Conservation (phyloP, 306 rosid species). For the Sindora glabra region DNA sequence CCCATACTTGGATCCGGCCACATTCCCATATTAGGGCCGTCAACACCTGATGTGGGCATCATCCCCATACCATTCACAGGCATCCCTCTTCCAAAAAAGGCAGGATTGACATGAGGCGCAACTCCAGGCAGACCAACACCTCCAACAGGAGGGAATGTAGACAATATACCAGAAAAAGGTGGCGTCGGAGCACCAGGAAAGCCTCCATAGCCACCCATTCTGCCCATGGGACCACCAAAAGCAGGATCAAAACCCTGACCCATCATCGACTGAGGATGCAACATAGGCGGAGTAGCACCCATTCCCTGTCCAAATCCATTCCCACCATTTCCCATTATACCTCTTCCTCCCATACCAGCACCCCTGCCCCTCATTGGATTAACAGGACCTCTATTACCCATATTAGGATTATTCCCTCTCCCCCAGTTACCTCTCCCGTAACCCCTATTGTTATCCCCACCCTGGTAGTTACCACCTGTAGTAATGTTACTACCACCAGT, state of each 20-base stretch:
- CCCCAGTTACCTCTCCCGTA: conserved; percentile 94
- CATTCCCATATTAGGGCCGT: conserved; percentile 97
- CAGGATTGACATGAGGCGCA: conserved; percentile 97
- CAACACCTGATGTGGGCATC: conserved; percentile 81
- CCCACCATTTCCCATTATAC: conserved; percentile 85
- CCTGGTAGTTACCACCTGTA: conserved; percentile 87
- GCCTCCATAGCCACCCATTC: conserved; percentile 88
- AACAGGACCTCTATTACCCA: conserved; percentile 81
- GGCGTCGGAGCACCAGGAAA: conserved; percentile 88
- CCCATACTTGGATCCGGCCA: conserved; percentile 96
- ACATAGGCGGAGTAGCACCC: conserved; percentile 68
- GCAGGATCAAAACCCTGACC: conserved; percentile 95
- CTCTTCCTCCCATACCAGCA: conserved; percentile 85
- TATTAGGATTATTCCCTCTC: conserved; percentile 66
- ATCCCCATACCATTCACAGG: conserved; percentile 96
- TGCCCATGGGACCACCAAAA: conserved; percentile 88
- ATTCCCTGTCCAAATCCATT: conserved; percentile 89
- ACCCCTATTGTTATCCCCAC: conserved; percentile 74
- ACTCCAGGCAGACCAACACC: conserved; percentile 93
- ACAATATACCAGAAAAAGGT: conserved; percentile 75
- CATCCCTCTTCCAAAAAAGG: conserved; percentile 96
- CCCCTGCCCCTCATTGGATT: conserved; percentile 82
- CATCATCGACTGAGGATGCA: conserved; percentile 91
- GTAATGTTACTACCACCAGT: conserved; percentile 58
- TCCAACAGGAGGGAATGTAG: conserved; percentile 75